phyloP scores from a whole-genome alignment of 352 stramenopile species.

The Globisporangium heterothallicum region DNA sequence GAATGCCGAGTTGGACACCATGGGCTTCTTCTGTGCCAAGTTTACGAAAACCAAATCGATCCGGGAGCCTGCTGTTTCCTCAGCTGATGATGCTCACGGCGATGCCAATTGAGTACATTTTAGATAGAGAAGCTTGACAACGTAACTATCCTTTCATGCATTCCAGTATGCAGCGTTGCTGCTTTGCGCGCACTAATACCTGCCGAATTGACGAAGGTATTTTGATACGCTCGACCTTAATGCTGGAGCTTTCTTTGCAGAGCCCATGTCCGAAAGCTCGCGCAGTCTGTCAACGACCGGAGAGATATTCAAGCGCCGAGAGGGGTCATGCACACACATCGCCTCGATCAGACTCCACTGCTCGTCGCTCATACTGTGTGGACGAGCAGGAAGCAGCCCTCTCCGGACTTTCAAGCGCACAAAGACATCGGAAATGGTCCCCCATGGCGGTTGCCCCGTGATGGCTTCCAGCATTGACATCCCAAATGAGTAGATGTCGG shows the following conservation, averaged over 20 bases:
- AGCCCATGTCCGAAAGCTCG: background rate
- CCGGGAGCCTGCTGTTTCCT: slow-evolving; percentile 5
- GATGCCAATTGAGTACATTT: background rate
- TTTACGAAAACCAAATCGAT: slow-evolving; percentile 84
- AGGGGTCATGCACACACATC: background rate
- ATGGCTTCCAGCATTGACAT: slow-evolving; percentile 20
- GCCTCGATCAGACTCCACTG: slow-evolving; percentile 4
- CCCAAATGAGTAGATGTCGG: slow-evolving; percentile 21
- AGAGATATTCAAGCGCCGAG: background rate
- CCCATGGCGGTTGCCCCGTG: slow-evolving; percentile 8
- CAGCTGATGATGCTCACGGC: background rate
- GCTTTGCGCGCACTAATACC: too few species aligned
- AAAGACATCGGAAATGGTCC: background rate
- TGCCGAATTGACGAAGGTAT: too few species aligned
- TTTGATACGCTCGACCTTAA: too few species aligned
- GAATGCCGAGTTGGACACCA: slow-evolving; percentile 75
- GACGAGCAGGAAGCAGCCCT: background rate
- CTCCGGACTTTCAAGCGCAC: background rate
- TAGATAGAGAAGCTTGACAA: background rate
- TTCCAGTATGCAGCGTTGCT: too few species aligned
- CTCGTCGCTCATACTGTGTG: background rate
- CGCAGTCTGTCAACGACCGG: background rate
- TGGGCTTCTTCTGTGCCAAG: slow-evolving; percentile 94
- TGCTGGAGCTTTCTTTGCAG: too few species aligned
- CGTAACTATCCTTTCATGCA: slow-evolving; percentile 7